Evolutionary conservation across 371 early-diverging fungal genomes (phyloP), one percentile per base, ranked within the genome.

Genomic region (Entomophthora muscae): DNA sequence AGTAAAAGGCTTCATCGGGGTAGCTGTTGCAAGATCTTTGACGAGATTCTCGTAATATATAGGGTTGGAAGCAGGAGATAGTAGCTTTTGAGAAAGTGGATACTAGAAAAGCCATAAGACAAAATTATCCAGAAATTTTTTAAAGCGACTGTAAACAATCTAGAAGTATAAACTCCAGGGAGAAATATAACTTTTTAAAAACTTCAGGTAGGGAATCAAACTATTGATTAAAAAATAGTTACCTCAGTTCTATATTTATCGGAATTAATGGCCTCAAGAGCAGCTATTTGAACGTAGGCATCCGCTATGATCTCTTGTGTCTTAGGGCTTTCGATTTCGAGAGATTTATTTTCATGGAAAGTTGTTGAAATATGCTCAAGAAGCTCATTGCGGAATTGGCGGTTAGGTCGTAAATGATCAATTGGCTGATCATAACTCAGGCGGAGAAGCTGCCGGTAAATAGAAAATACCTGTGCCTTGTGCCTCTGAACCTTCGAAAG

Each of bases 351-450:
- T 24, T 28, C 23, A 13, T 61, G 30, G n/a, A 61, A 61, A 1
- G 23, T 10, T 21, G 29, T 27, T 28, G 52, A 42, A 26, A 61
- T 61, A n/a, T 61, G 53, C n/a, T 52, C 22, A 24, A 52, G 51
- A 5, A 61, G 32, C 17, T 61, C 33, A 7, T 32, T 52, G 17
- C 52, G 32, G 26, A 61, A 61, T 26, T 52, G 21, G 17, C 62
- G n/a, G 5, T 61, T 61, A 17, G 62, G 62, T 61, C 62, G 33
- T 52, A 61, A 61, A 26, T 32, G 33, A 61, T 61, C 62, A 26
- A 26, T 30, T 52, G 62, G 62, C 31, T 17, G 27, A 42, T 61
- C 62, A 28, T 61, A 30, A n/a, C 52, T 52, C 24, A 61, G 29
- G 12, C 62, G n/a, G 1, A 61, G 26, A 17, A 61, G 29, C 42